Percentiles rank a stretch among this genome's conserved stretches.
Conservation (phyloP, 2,329 filamentous ascomycete genomes). For the Penicillium concentricum region DNA sequence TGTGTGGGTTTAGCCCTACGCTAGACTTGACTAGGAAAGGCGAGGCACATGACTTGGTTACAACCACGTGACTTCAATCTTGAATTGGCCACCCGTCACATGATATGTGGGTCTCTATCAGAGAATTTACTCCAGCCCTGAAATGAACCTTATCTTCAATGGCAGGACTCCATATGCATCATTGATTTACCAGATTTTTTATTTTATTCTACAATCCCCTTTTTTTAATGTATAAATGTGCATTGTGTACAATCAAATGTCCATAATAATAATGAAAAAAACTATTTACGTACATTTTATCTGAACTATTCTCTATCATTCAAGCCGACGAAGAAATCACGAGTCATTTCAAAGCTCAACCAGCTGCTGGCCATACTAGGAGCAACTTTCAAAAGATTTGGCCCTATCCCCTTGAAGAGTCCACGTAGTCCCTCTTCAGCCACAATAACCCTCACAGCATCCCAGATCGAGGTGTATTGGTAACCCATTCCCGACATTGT, state of each 20-base stretch:
- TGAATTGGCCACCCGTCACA: neutral
- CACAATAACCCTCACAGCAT: constrained; percentile 80
- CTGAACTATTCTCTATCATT: constrained; percentile 27
- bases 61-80: neutral
- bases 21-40: constrained; percentile 31
- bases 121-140: neutral
- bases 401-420: constrained; percentile 93
- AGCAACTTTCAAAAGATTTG: constrained; percentile 93
- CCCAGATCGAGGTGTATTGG: constrained; percentile 82
- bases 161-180: neutral
- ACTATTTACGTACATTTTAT: constrained; percentile 13
- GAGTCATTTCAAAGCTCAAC: constrained; percentile 92
- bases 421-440: constrained; percentile 79
- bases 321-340: constrained; percentile 75
- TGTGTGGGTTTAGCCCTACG: constrained; percentile 48
- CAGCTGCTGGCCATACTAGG: constrained; percentile 98
- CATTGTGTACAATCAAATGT: neutral
- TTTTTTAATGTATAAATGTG: neutral
- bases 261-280: neutral
- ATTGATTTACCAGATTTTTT: neutral
- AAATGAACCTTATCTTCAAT: neutral
- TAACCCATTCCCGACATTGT: constrained; percentile 99
- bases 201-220: too few relatives aligned
- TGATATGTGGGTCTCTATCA: neutral
- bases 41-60: constrained; percentile 9